A percentile compares a stretch with the other conserved stretches of the same genome.
Conservation (phyloP, 1,284 basidiomycete species). For the Pholiota adiposa region DNA sequence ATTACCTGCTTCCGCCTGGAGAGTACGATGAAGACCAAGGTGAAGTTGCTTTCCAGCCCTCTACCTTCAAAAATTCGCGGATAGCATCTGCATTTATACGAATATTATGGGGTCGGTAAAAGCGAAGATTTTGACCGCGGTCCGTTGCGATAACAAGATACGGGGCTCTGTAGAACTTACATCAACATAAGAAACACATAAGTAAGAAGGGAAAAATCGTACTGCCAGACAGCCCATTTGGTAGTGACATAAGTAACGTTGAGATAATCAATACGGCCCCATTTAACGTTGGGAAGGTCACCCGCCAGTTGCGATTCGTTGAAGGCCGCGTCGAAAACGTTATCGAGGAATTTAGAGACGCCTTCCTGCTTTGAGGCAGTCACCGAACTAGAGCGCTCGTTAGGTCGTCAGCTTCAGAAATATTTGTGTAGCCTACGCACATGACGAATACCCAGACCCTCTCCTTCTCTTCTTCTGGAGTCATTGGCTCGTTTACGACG, state of each 20-base stretch:
- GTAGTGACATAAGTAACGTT: constrained; percentile 80
- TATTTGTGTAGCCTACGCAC: constrained; percentile 45
- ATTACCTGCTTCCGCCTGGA: constrained; percentile 74
- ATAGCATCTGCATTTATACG: constrained; percentile 60
- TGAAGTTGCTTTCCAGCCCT: constrained; percentile 58
- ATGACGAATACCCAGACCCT: constrained; percentile 75
- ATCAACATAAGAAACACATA: neutral
- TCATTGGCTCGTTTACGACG: constrained; percentile 67
- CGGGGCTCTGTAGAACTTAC: constrained; percentile 56
- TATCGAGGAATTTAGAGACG: constrained; percentile 69
- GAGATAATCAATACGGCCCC: constrained; percentile 81
- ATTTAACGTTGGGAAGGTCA: constrained; percentile 72
- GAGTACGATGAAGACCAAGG: constrained; percentile 67
- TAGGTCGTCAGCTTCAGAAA: neutral
- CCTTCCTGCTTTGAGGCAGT: constrained; percentile 61
- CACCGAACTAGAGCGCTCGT: constrained; percentile 52
- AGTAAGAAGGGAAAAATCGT: constrained; percentile 30
- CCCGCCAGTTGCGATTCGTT: constrained; percentile 62
- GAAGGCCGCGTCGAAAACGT: constrained; percentile 70
- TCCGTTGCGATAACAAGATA: constrained; percentile 67
- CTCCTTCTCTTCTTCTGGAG: constrained; percentile 62
- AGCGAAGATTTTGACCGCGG: constrained; percentile 72
- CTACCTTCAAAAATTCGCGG: constrained; percentile 63
- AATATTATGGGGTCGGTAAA: constrained; percentile 68
- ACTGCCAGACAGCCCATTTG: constrained; percentile 83